Conservation (phyloP, 768 basidiomycete genomes). For the Auriculariales sp. region DNA sequence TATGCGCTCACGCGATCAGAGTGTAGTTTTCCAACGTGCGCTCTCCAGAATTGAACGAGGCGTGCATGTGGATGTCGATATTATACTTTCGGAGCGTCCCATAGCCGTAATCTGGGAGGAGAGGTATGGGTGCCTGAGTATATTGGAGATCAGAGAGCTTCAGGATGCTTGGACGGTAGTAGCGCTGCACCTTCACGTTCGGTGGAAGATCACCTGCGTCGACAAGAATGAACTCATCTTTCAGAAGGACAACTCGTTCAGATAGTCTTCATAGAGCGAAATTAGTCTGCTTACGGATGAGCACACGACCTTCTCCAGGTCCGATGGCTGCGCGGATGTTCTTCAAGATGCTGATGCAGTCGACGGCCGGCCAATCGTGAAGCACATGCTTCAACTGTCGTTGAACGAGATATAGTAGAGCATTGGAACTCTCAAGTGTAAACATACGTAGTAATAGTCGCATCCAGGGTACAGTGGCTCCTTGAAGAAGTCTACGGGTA, state of each 20-base stretch:
- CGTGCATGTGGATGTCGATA: slow-evolving; percentile 33
- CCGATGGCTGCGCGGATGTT: slow-evolving; percentile 23
- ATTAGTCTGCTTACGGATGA: slow-evolving; percentile 27
- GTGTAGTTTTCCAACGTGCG: slow-evolving; percentile 27
- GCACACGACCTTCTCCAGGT: slow-evolving; percentile 18
- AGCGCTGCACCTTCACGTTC: not conserved
- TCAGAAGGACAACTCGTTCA: not conserved
- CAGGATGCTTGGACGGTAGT: not conserved
- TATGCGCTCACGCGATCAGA: slow-evolving; percentile 17
- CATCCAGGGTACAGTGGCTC: slow-evolving; percentile 21
- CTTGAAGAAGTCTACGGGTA: slow-evolving; percentile 23
- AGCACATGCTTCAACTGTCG: slow-evolving; percentile 21
- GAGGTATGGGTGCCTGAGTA: slow-evolving; percentile 25
- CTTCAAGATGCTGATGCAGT: slow-evolving; percentile 21
- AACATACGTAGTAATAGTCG: slow-evolving; percentile 27
- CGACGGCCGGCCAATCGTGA: slow-evolving; percentile 29
- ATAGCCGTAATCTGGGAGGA: slow-evolving; percentile 33
- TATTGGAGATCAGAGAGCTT: not conserved
- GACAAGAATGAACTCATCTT: slow-evolving; percentile 26
- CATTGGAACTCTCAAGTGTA: not conserved
- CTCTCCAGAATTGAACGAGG: slow-evolving; percentile 25
- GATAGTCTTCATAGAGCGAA: slow-evolving; percentile 4
- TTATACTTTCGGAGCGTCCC: slow-evolving; percentile 26
- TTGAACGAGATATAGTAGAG: not conserved
- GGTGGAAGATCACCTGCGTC: too few relatives aligned